A percentile compares a stretch with the other conserved stretches of the same genome.
Evolutionary conservation across 129 eudicot genomes (phyloP).

Genomic region (Deinandra increscens): DNA sequence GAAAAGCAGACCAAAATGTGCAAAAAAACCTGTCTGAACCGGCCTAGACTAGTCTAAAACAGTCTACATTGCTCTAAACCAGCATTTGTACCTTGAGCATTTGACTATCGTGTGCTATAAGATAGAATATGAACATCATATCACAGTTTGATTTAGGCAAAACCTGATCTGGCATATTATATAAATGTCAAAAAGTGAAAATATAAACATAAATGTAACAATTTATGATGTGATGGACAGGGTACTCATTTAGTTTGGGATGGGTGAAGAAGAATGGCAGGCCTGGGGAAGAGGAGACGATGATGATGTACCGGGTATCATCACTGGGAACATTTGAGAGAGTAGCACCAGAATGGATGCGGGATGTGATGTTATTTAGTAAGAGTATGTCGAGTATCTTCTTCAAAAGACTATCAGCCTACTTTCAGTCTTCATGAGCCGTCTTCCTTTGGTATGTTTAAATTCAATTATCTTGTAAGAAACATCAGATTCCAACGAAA

Average conservation of each 20-base stretch:
- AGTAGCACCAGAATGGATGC: constrained; percentile 94
- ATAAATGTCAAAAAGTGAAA: neutral
- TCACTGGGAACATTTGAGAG: constrained; percentile 83
- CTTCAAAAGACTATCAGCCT: constrained; percentile 56
- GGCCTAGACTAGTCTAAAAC: too few relatives aligned
- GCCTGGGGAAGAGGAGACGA: constrained; percentile 45
- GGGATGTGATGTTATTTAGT: constrained; percentile 60
- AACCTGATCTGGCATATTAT: constrained; percentile 2
- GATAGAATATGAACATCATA: neutral
- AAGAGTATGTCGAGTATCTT: constrained; percentile 62
- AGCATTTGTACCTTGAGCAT: too few relatives aligned
- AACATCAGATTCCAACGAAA: neutral
- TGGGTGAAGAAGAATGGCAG: constrained; percentile 42
- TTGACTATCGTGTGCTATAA: neutral
- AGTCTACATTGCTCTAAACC: too few relatives aligned
- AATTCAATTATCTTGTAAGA: neutral
- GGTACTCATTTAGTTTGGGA: constrained; percentile 69
- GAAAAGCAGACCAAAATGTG: too few relatives aligned
- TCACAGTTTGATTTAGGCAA: neutral
- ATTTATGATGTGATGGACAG: constrained; percentile 31
- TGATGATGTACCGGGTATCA: constrained; percentile 47
- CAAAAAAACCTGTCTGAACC: too few relatives aligned
- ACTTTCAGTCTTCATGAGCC: constrained; percentile 31
- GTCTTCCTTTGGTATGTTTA: neutral
- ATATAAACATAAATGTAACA: neutral